Percentiles rank a stretch among this genome's conserved stretches.
phyloP scores from a whole-genome alignment of 495 filamentous ascomycete species.

The Tuber aestivum region DNA sequence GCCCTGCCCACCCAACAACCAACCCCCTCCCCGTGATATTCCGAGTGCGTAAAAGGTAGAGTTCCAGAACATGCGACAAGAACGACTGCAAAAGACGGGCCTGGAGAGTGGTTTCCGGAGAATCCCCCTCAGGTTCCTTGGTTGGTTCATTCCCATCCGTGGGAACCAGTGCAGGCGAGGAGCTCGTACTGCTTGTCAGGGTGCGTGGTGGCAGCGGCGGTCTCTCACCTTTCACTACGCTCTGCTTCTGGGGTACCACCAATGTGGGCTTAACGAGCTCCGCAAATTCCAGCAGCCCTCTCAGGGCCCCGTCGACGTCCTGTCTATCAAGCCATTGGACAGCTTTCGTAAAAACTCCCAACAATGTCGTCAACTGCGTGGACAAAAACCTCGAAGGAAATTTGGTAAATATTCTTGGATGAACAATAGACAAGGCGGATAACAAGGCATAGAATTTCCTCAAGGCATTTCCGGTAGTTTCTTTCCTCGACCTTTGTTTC shows the following conservation, averaged over 20 bases:
- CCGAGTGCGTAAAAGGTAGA: slow-evolving; percentile 56
- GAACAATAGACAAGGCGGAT: slow-evolving; percentile 75
- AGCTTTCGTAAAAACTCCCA: slow-evolving; percentile 41
- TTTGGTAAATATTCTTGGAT: slow-evolving; percentile 81
- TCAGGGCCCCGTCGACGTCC: slow-evolving; percentile 31
- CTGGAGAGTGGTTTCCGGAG: slow-evolving; percentile 55
- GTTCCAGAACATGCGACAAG: slow-evolving; percentile 74
- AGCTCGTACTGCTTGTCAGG: slow-evolving; percentile 14
- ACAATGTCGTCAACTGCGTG: slow-evolving; percentile 60
- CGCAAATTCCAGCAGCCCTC: slow-evolving; percentile 33
- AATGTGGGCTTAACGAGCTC: slow-evolving; percentile 35
- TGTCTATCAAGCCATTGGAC: slow-evolving; percentile 33
- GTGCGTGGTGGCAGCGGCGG: slow-evolving; percentile 39
- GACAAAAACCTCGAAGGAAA: slow-evolving; percentile 87
- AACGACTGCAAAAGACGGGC: slow-evolving; percentile 74
- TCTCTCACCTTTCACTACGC: slow-evolving; percentile 19
- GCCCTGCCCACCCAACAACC: slow-evolving; percentile 68
- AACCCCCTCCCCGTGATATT: slow-evolving; percentile 53
- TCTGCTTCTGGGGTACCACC: slow-evolving; percentile 20
- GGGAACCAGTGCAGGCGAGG: slow-evolving; percentile 19
- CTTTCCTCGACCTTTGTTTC: slow-evolving; percentile 39
- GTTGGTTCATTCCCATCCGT: slow-evolving; percentile 18
- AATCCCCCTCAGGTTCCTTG: slow-evolving; percentile 52
- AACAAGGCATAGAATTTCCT: slow-evolving; percentile 68
- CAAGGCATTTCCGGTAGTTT: slow-evolving; percentile 31